Evolutionary conservation across 345 rosid species (phyloP).

Genomic region (Iberis pinnata): DNA sequence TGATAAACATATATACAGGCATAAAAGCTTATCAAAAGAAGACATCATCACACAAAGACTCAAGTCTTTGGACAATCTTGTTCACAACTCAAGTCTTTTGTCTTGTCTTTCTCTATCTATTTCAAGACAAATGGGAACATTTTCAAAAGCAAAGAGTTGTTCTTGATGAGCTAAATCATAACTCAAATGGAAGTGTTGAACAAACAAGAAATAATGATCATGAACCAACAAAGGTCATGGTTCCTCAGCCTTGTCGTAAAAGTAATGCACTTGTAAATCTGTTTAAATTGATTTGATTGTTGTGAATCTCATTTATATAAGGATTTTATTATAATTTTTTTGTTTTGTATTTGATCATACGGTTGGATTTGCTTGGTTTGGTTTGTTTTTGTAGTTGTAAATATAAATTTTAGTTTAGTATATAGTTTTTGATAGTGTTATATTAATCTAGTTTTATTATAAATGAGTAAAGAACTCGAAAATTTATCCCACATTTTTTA

Average conservation of each 20-base stretch:
- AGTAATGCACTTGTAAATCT: constrained; percentile 67
- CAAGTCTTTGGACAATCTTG: constrained; percentile 53
- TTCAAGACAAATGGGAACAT: constrained; percentile 82
- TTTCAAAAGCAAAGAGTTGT: constrained; percentile 48
- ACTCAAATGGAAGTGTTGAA: constrained; percentile 15
- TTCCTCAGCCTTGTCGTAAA: constrained; percentile 50
- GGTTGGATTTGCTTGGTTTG: too few species aligned
- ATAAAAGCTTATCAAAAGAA: constrained; percentile 55
- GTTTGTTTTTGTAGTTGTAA: too few species aligned
- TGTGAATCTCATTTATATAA: constrained; percentile 8
- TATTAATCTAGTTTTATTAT: too few species aligned
- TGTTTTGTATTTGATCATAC: neutral
- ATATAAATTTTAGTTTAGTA: too few species aligned
- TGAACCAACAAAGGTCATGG: constrained; percentile 34
- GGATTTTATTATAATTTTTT: neutral
- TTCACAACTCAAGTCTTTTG: constrained; percentile 65
- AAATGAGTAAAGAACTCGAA: too few species aligned
- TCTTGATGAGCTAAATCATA: constrained; percentile 16
- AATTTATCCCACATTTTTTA: too few species aligned
- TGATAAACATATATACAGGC: constrained; percentile 78
- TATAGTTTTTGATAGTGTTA: too few species aligned
- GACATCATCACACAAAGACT: constrained; percentile 36
- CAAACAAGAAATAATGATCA: constrained; percentile 19
- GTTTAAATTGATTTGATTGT: constrained; percentile 26
- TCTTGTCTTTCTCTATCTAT: constrained; percentile 61